phyloP scores from a whole-genome alignment of 495 filamentous ascomycete species.

The Monascus purpureus region DNA sequence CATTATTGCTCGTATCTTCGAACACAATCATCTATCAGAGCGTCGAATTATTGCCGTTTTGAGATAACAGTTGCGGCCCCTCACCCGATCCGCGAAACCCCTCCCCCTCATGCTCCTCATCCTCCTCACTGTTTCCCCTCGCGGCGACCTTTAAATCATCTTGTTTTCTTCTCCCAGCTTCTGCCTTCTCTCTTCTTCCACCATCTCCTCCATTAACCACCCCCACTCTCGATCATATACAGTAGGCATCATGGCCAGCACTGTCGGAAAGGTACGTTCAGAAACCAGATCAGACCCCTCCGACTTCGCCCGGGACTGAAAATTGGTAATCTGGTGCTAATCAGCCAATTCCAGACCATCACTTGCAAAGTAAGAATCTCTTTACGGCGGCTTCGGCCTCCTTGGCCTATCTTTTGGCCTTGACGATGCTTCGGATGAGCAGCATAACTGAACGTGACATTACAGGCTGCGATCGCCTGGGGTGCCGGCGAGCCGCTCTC shows the following conservation, averaged over 20 bases:
- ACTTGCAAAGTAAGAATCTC: slow-evolving; percentile 60
- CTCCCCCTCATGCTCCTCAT: too few species aligned
- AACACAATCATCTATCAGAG: neutral
- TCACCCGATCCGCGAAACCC: too few species aligned
- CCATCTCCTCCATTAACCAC: neutral
- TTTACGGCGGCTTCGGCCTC: too few species aligned
- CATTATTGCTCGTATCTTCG: too few species aligned
- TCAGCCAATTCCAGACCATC: slow-evolving; percentile 42
- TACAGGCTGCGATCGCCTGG: slow-evolving; percentile 88
- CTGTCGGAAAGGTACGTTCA: slow-evolving; percentile 41
- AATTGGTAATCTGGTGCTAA: slow-evolving; percentile 7
- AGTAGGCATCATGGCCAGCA: slow-evolving; percentile 35
- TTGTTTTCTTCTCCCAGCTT: slow-evolving; percentile 1
- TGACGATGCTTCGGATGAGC: neutral
- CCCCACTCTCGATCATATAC: neutral
- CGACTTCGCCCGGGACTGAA: neutral
- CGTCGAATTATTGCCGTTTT: neutral
- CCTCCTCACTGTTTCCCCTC: too few species aligned
- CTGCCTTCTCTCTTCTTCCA: neutral
- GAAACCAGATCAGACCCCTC: neutral
- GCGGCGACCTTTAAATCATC: neutral
- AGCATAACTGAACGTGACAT: slow-evolving; percentile 1
- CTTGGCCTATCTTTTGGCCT: too few species aligned
- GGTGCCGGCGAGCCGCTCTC: slow-evolving; percentile 78
- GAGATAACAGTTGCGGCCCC: neutral